Evolutionary conservation across 2,329 filamentous ascomycete species (phyloP), one percentile per base, ranked within the genome.

Genomic region (Epichloe elymi): DNA sequence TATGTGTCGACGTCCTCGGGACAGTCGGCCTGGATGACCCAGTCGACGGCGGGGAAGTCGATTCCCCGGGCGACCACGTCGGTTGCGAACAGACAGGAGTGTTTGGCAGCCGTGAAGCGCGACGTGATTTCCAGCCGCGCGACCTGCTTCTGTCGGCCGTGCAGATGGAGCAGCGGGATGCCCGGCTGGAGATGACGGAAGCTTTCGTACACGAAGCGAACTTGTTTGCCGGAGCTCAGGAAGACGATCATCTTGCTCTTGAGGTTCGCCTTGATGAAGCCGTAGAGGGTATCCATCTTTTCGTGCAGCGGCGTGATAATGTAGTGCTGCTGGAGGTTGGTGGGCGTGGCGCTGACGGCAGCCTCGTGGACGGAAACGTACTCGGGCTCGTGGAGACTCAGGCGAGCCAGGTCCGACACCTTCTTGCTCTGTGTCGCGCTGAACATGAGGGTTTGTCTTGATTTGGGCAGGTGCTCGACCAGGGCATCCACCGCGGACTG

Each of bases 21-120:
- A 58, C 88, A 95, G 65, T 98, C 93, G n/a, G 88, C 78, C 64
- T 98, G 93, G n/a, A 98, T 88, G 5, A 98, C 93, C 86, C 93
- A 98, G 65, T 98, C 93, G 0, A 98, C 93, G 3, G 89, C 85
- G 0, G 93, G 93, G 63, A 98, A 97, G 66, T 98, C 93, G 12
- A 98, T 78, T 56, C 93, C 93, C 66, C 93, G 80, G 0, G 93
- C 93, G 4, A 94, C 89, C 5, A 98, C 88, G 63, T 98, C 93
- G 0, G 93, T 98, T 1, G 93, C 88, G 64, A 98, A 95, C 0
- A 98, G 75, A 63, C 93, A 96, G 1, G 88, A 85, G 51, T 87
- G 76, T 61, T 93, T 88, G 1, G 90, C 80, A 0, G 82, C 74
- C 0, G 86, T 83, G 65, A 96, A 98, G 48, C 85, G 83, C 4